Conservation (phyloP, 345 rosid genomes). For the Reutealis trisperma region DNA sequence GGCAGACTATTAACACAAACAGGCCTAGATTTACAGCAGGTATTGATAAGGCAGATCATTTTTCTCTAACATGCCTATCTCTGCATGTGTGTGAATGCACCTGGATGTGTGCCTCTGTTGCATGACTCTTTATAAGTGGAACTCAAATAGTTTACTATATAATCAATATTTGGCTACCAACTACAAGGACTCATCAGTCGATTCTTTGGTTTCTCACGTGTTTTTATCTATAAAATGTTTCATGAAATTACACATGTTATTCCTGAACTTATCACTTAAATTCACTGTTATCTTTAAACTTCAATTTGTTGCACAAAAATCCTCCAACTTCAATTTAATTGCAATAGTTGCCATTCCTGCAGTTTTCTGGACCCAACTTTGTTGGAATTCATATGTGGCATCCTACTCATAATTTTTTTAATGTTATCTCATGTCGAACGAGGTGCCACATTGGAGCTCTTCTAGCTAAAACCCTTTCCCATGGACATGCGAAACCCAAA, state of each 20-base stretch:
- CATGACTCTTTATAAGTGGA: not conserved
- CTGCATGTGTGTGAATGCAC: not conserved
- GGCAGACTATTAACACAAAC: conserved; percentile 74
- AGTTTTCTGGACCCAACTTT: too few relatives aligned
- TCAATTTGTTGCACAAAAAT: too few relatives aligned
- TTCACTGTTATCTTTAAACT: too few relatives aligned
- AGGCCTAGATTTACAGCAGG: conserved; percentile 94
- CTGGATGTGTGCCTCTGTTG: not conserved
- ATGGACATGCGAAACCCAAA: too few relatives aligned
- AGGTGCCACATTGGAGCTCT: too few relatives aligned
- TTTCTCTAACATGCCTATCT: not conserved
- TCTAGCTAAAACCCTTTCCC: too few relatives aligned
- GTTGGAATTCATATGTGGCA: too few relatives aligned
- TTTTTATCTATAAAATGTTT: not conserved
- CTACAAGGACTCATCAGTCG: not conserved
- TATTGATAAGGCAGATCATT: conserved; percentile 11
- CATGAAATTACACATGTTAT: not conserved
- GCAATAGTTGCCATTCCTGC: too few relatives aligned
- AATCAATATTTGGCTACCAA: not conserved
- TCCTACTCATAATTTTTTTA: too few relatives aligned
- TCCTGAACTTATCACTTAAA: too few relatives aligned
- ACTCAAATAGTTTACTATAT: not conserved
- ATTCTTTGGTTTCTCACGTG: not conserved
- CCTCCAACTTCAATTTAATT: too few relatives aligned
- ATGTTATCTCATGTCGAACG: too few relatives aligned